Percentiles rank a stretch among this genome's conserved stretches.
Conservation (phyloP, 192 early-diverging fungal genomes). For the Podochytrium sp. region DNA sequence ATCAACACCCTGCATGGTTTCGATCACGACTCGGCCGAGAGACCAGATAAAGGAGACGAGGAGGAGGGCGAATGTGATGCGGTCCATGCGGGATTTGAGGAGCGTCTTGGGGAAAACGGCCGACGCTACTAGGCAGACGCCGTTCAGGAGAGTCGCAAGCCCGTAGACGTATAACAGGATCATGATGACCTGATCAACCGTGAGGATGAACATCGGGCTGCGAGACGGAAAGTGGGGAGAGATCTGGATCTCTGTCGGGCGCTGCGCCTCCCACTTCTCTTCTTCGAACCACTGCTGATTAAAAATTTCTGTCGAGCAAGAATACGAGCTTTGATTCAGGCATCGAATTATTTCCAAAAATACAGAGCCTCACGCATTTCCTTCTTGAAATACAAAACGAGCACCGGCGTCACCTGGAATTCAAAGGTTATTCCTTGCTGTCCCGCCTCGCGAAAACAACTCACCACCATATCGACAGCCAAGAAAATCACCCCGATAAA, state of each 20-base stretch:
- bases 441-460: too few relatives aligned
- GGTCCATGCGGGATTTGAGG: constrained; percentile 3
- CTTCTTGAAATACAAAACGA: constrained; percentile 7
- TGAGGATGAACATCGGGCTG: too few relatives aligned
- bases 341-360: too few relatives aligned
- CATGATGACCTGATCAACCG: too few relatives aligned
- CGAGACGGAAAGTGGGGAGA: not conserved
- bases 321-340: too few relatives aligned
- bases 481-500: not conserved
- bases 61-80: constrained; percentile 2
- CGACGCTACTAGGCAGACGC: not conserved
- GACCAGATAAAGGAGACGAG: constrained; percentile 9
- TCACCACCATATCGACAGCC: not conserved
- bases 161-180: constrained; percentile 8
- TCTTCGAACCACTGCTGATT: too few relatives aligned
- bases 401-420: constrained; percentile 1
- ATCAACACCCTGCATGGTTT: not conserved
- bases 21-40: not conserved
- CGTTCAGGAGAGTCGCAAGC: not conserved
- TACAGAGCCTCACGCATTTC: constrained; percentile 7
- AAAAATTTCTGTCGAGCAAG: too few relatives aligned
- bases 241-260: not conserved
- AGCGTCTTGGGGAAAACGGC: not conserved
- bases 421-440: too few relatives aligned
- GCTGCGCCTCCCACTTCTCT: too few relatives aligned